These are phyloP conservation scores for Tetrahymena thermophila DNA, from an alignment of 73 alveolate genomes.

Conservation along the genomic window DNA sequence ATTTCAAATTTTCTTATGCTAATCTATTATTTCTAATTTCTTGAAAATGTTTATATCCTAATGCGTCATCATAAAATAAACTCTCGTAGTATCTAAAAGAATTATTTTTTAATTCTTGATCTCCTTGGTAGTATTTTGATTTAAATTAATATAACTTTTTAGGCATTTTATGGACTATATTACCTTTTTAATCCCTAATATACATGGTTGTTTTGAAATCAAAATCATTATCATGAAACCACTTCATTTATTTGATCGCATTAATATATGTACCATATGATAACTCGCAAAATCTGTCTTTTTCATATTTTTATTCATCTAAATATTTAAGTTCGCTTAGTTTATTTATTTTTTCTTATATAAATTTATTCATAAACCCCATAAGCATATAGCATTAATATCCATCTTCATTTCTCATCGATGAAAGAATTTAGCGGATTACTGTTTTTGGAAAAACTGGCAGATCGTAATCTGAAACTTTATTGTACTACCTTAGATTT, in stretches of 20 bases:
- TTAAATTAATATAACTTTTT: neutral
- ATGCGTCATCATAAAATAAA: neutral
- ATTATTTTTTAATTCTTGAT: neutral
- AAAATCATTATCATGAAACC: neutral
- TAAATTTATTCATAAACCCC: neutral
- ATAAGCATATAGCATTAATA: neutral
- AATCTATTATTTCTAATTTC: neutral
- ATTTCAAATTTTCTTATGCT: neutral
- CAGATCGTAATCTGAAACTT: neutral
- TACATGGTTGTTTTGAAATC: neutral
- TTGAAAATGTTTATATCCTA: neutral
- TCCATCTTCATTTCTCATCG: neutral
- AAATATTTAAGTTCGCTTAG: neutral
- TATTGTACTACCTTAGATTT: neutral
- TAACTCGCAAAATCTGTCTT: neutral
- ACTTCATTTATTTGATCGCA: neutral
- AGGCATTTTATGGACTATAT: neutral
- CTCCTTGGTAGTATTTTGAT: neutral
- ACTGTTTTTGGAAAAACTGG: neutral
- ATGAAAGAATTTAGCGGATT: neutral
- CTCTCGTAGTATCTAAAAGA: neutral
- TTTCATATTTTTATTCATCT: neutral
- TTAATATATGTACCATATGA: neutral
- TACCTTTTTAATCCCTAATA: neutral
- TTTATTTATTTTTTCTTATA: neutral